Evolutionary conservation across 768 basidiomycete genomes (phyloP).

Genomic region (Coprinopsis cinerea): DNA sequence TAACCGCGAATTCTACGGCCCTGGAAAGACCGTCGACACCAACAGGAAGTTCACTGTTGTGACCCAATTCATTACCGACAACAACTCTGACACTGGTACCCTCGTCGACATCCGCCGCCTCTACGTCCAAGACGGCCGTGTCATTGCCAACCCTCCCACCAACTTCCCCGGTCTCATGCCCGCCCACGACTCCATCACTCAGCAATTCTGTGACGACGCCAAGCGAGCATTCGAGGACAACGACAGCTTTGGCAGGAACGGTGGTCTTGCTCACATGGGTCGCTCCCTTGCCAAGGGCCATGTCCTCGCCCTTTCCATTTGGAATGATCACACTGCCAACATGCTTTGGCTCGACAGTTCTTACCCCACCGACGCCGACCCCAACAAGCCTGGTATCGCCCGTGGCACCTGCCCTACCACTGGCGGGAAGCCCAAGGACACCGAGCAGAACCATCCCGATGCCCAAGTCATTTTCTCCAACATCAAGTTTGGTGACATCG

Average conservation of each 20-base stretch:
- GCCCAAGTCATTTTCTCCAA: slow-evolving; percentile 19
- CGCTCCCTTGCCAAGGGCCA: slow-evolving; percentile 29
- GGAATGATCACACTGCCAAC: slow-evolving; percentile 22
- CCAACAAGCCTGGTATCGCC: slow-evolving; percentile 16
- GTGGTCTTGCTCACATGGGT: slow-evolving; percentile 32
- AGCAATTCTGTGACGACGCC: slow-evolving; percentile 35
- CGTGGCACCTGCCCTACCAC: slow-evolving; percentile 18
- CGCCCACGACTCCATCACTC: slow-evolving; percentile 37
- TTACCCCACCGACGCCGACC: slow-evolving; percentile 23
- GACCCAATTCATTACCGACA: slow-evolving; percentile 50
- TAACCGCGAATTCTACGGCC: slow-evolving; percentile 38
- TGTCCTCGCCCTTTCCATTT: slow-evolving; percentile 34
- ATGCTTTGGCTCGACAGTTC: slow-evolving; percentile 40
- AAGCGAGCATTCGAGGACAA: slow-evolving; percentile 40
- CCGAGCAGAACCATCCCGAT: slow-evolving; percentile 12
- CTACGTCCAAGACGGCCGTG: slow-evolving; percentile 48
- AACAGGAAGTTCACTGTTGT: slow-evolving; percentile 46
- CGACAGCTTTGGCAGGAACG: slow-evolving; percentile 33
- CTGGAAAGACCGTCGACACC: slow-evolving; percentile 44
- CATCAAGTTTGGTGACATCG: slow-evolving; percentile 19
- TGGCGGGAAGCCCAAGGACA: slow-evolving; percentile 13
- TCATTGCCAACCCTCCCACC: slow-evolving; percentile 44
- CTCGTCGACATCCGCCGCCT: slow-evolving; percentile 51
- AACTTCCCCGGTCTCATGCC: slow-evolving; percentile 36
- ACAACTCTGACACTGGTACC: slow-evolving; percentile 38